phyloP scores from a whole-genome alignment of 108 stramenopile genomes.

The Pseudonitzschia pungens region DNA sequence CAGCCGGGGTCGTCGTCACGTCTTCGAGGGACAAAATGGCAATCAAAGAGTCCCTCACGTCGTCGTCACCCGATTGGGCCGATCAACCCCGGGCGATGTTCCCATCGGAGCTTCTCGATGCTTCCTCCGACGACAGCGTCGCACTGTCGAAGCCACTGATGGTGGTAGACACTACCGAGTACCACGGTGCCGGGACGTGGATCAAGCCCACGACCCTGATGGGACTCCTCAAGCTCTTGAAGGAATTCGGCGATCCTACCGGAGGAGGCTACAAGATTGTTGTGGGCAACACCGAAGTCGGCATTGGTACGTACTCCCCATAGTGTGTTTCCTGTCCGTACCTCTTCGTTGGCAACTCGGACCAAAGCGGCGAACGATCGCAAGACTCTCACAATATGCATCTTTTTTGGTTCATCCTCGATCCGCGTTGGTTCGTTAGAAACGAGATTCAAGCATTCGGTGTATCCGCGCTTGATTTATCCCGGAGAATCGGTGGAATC shows the following conservation, averaged over 20 bases:
- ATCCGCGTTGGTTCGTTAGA: conserved; percentile 28
- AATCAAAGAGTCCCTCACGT: conserved; percentile 41
- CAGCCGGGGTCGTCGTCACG: conserved; percentile 29
- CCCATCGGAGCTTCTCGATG: conserved; percentile 53
- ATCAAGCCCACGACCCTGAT: conserved; percentile 78
- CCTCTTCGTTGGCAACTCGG: too few species aligned
- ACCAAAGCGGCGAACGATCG: too few species aligned
- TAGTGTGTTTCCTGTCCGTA: background rate
- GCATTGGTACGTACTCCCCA: conserved; percentile 51
- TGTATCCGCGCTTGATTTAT: conserved; percentile 67
- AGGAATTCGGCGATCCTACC: conserved; percentile 50
- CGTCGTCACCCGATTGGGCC: conserved; percentile 51
- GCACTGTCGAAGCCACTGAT: conserved; percentile 58
- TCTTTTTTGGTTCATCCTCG: background rate
- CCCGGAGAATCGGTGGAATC: conserved; percentile 57
- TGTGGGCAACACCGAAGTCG: conserved; percentile 94
- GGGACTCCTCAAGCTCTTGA: conserved; percentile 72
- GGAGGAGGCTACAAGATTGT: conserved; percentile 80
- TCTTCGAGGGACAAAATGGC: conserved; percentile 57
- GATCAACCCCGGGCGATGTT: conserved; percentile 71
- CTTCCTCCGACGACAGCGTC: conserved; percentile 18
- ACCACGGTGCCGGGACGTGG: conserved; percentile 84
- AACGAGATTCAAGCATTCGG: conserved; percentile 79
- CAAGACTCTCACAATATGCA: background rate
- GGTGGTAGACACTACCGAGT: conserved; percentile 62